phyloP scores from a whole-genome alignment of 306 rosid genomes.

The Nissolia schottii region DNA sequence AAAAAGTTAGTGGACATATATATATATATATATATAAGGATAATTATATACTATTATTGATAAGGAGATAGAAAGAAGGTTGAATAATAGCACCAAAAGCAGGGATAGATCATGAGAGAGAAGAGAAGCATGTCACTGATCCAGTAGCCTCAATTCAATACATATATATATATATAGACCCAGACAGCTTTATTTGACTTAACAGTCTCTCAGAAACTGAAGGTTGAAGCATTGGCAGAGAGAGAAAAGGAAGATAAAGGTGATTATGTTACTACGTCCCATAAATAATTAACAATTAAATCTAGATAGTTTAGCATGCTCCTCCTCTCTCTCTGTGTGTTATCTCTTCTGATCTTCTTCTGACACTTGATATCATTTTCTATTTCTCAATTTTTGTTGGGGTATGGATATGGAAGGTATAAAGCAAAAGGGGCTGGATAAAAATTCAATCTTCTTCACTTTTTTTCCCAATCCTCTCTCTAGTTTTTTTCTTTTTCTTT shows the following conservation, averaged over 20 bases:
- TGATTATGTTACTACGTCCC: neutral
- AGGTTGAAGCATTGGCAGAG: slow-evolving; percentile 7
- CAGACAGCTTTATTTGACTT: slow-evolving; percentile 14
- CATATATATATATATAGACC: slow-evolving; percentile 1
- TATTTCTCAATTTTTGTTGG: neutral
- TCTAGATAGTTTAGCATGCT: neutral
- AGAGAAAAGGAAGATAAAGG: slow-evolving; percentile 19
- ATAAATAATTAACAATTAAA: neutral
- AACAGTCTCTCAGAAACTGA: slow-evolving; percentile 8
- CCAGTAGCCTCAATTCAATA: slow-evolving; percentile 2
- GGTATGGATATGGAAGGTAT: neutral
- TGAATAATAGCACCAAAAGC: neutral
- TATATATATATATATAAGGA: too few relatives aligned
- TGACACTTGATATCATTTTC: slow-evolving; percentile 18
- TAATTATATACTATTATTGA: too few relatives aligned
- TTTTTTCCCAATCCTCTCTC: neutral
- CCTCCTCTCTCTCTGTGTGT: neutral
- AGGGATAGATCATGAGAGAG: slow-evolving; percentile 12
- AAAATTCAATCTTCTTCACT: neutral
- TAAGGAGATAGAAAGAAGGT: neutral
- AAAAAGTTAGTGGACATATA: too few relatives aligned
- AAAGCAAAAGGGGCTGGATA: neutral
- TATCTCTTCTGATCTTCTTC: neutral
- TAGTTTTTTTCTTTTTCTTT: too few relatives aligned
- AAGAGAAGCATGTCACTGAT: neutral